Percentiles rank a stretch among this genome's conserved stretches.
Conservation (phyloP, 2,329 filamentous ascomycete species). For the Aphanocladium album region DNA sequence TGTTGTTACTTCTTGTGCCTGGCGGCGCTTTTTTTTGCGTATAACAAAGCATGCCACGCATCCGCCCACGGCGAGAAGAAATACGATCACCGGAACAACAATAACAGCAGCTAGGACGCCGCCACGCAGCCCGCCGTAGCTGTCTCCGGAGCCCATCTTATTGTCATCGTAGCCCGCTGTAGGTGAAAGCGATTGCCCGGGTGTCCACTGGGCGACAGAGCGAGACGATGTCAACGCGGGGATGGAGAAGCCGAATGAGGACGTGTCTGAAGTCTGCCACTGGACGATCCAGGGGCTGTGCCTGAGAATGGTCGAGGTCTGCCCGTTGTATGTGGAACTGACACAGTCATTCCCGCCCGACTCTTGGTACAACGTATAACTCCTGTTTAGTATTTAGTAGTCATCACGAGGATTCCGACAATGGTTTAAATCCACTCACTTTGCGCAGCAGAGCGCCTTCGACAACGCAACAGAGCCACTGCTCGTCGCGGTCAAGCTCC, state of each 20-base stretch:
- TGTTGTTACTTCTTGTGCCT: no score
- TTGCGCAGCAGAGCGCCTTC: background rate
- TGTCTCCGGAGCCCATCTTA: background rate
- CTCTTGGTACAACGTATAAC: background rate
- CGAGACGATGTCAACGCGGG: background rate
- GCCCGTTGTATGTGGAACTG: background rate
- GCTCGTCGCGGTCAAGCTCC: background rate
- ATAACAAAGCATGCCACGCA: background rate
- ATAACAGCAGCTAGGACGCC: constrained; percentile 37
- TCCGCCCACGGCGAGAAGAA: background rate
- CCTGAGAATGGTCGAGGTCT: background rate
- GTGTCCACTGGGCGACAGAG: background rate
- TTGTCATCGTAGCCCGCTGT: background rate
- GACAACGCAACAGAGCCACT: background rate
- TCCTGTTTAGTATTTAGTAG: background rate
- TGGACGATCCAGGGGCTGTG: background rate
- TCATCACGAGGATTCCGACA: no score
- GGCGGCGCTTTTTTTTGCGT: background rate
- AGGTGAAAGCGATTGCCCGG: background rate
- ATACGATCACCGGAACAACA: constrained; percentile 34
- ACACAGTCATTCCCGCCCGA: background rate
- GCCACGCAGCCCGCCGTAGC: background rate
- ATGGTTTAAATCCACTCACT: background rate
- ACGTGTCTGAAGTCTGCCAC: background rate
- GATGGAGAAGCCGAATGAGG: background rate